Evolutionary conservation across 2,329 filamentous ascomycete species (phyloP).

Genomic region (Alternaria ethzedia): DNA sequence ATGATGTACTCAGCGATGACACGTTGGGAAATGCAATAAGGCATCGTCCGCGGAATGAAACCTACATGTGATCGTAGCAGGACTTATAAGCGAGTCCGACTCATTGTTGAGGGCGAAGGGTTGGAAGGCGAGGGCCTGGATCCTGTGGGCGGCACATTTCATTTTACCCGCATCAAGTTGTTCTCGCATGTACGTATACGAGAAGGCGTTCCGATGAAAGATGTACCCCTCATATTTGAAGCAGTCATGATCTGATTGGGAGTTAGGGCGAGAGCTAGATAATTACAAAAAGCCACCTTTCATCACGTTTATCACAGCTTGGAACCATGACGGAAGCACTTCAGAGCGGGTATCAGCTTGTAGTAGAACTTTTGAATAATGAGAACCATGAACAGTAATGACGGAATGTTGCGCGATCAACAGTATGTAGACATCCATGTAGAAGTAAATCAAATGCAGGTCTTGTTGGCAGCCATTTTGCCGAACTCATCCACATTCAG

Average conservation of each 20-base stretch:
- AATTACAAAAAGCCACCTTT: neutral
- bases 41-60: neutral
- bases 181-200: neutral
- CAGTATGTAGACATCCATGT: neutral
- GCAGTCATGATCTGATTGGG: neutral
- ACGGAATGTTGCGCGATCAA: neutral
- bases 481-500: slow-evolving; percentile 18
- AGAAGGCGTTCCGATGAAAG: neutral
- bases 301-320: neutral
- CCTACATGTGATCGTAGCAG: neutral
- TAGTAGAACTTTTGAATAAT: neutral
- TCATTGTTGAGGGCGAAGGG: neutral
- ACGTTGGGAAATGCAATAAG: neutral
- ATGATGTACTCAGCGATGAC: neutral
- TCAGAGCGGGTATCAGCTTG: neutral
- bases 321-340: neutral
- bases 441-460: neutral
- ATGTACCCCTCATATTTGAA: neutral
- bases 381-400: neutral
- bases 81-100: neutral
- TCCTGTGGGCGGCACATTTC: neutral
- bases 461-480: slow-evolving; percentile 3
- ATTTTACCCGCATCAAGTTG: neutral
- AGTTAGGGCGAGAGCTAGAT: neutral
- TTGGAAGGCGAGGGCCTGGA: neutral